Evolutionary conservation across 2,329 filamentous ascomycete species (phyloP), one percentile per base, ranked within the genome.

Genomic region (Dactylellina parvicollis): DNA sequence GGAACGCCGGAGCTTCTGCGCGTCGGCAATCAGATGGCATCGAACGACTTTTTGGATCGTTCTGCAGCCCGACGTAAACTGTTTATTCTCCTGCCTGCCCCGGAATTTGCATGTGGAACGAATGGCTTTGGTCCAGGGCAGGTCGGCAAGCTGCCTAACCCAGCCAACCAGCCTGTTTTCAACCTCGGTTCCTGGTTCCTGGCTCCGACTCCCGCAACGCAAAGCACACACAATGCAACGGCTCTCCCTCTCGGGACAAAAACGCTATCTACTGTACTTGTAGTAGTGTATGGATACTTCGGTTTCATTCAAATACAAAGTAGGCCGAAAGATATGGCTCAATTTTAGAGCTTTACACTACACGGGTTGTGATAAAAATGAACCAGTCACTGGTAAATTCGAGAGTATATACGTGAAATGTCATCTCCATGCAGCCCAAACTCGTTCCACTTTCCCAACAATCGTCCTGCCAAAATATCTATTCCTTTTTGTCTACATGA

Each of bases 21-120:
- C 47, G 52, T 72, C 67, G 67, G 67, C 59, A 72, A 72, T 65
- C 67, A 72, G 60, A 72, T 72, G 59, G 67, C 44, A 72, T 65
- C 50, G 59, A 72, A 55, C 12, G 34, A 14, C 12, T 9, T 14
- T 4, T 14, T 30, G 32, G 36, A 59, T 40, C 46, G 42, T 14
- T 3, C 34, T 38, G 34, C 34, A 26, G 18, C 22, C 18, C 22
- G n/a, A n/a, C n/a, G n/a, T n/a, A n/a, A n/a, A n/a, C n/a, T n/a
- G n/a, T n/a, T 40, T 36, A 42, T 14, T 3, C 34, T 38, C 10
- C 34, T 12, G 18, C 22, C 18, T 16, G 18, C 16, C 7, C 42
- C 16, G 34, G 46, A 34, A 46, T 57, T 65, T 65, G 67, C 67
- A 72, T 72, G 67, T 72, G 67, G 44, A 42, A 50, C 50, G 49